Conservation (phyloP, 2,329 filamentous ascomycete genomes). For the Lecanicillium sp. region DNA sequence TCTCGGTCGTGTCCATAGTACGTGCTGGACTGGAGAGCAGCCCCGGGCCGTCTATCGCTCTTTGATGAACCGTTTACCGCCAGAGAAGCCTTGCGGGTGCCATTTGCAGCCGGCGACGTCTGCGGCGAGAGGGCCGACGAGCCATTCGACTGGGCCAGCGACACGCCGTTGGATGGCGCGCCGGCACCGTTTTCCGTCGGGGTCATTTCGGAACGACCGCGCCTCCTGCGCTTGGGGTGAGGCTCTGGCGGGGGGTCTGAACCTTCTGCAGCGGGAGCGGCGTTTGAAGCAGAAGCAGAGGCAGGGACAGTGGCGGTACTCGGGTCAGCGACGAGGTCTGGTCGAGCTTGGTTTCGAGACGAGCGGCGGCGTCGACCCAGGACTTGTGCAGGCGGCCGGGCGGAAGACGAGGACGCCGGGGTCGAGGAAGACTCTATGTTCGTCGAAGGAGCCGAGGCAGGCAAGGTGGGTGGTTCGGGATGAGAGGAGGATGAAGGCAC, state of each 20-base stretch:
- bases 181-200: conserved; percentile 43
- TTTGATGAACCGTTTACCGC: conserved; percentile 48
- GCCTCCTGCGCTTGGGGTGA: conserved; percentile 47
- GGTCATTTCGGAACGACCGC: conserved; percentile 50
- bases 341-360: conserved; percentile 27
- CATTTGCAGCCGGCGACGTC: conserved; percentile 31
- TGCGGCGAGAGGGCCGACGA: conserved; percentile 27
- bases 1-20: conserved; percentile 87
- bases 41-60: conserved; percentile 16
- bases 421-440: conserved; percentile 33
- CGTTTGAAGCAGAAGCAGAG: conserved; percentile 9
- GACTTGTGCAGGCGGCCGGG: conserved; percentile 27
- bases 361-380: conserved; percentile 50
- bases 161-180: conserved; percentile 49
- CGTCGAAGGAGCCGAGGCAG: conserved; percentile 24
- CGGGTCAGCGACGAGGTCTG: not conserved
- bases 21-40: conserved; percentile 15
- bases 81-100: conserved; percentile 35
- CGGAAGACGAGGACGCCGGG: conserved; percentile 16
- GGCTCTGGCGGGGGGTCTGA: conserved; percentile 12
- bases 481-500: conserved; percentile 10
- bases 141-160: conserved; percentile 29
- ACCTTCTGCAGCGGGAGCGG: too few relatives aligned
- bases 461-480: conserved; percentile 13
- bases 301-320: not conserved